Percentiles rank a stretch among this genome's conserved stretches.
These are phyloP conservation scores for Suhomyces sp. DNA, from an alignment of 805 yeast species.

Conservation along the genomic window DNA sequence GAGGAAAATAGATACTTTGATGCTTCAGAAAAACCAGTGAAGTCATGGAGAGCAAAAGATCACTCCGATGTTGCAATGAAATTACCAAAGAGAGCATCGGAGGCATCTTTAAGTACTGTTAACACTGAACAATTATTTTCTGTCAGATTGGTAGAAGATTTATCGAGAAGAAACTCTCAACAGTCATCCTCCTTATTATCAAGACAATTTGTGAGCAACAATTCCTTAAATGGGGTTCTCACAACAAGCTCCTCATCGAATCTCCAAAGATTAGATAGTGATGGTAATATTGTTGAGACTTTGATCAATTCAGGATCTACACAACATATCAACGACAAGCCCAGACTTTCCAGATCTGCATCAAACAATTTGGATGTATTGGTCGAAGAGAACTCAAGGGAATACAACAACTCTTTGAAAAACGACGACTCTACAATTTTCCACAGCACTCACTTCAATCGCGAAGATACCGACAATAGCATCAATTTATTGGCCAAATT, in stretches of 20 bases:
- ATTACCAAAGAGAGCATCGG: slow-evolving; percentile 58
- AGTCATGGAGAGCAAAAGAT: slow-evolving; percentile 45
- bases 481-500: slow-evolving; percentile 20
- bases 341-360: slow-evolving; percentile 29
- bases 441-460: slow-evolving; percentile 11
- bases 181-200: slow-evolving; percentile 22
- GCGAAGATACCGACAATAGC: slow-evolving; percentile 14
- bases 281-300: slow-evolving; percentile 40
- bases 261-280: slow-evolving; percentile 45
- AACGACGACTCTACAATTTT: slow-evolving; percentile 13
- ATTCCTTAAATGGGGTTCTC: slow-evolving; percentile 25
- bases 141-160: slow-evolving; percentile 70
- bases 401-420: slow-evolving; percentile 9
- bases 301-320: slow-evolving; percentile 1
- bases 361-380: slow-evolving; percentile 29
- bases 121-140: slow-evolving; percentile 81
- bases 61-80: slow-evolving; percentile 20
- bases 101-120: slow-evolving; percentile 76
- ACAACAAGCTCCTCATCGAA: slow-evolving; percentile 35
- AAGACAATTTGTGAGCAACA: slow-evolving; percentile 23
- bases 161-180: slow-evolving; percentile 30
- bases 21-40: slow-evolving; percentile 38
- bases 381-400: slow-evolving; percentile 30
- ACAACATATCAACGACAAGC: slow-evolving; percentile 8
- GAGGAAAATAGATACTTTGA: slow-evolving; percentile 28